Conservation (phyloP, 495 filamentous ascomycete species). For the Monascus purpureus region DNA sequence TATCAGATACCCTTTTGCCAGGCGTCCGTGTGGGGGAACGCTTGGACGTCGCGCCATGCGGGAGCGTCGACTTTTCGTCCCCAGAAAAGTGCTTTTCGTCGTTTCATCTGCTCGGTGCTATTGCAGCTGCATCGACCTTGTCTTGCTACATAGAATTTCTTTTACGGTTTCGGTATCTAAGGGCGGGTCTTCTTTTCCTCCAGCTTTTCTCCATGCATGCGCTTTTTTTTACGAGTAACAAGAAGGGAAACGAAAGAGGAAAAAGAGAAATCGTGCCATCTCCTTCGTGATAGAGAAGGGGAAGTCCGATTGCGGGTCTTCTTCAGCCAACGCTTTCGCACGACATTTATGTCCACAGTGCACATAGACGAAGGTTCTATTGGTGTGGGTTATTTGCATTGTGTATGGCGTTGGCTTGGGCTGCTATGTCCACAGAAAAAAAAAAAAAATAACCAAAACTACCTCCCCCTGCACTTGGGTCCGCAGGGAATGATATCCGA, state of each 20-base stretch:
- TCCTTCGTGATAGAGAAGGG: slow-evolving; percentile 6
- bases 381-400: slow-evolving; percentile 30
- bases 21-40: slow-evolving; percentile 25
- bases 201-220: slow-evolving; percentile 12
- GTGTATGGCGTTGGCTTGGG: slow-evolving; percentile 39
- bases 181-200: slow-evolving; percentile 27
- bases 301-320: slow-evolving; percentile 6
- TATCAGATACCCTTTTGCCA: slow-evolving; percentile 47
- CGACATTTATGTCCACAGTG: not conserved
- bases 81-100: slow-evolving; percentile 33
- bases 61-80: slow-evolving; percentile 23
- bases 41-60: slow-evolving; percentile 33
- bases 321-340: slow-evolving; percentile 11
- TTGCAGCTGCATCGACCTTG: slow-evolving; percentile 29
- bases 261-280: slow-evolving; percentile 16
- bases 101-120: slow-evolving; percentile 31
- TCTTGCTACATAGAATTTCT: slow-evolving; percentile 33
- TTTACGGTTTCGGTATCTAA: slow-evolving; percentile 37
- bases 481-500: slow-evolving; percentile 23
- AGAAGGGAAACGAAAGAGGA: no score
- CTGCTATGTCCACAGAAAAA: slow-evolving; percentile 28
- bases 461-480: slow-evolving; percentile 17
- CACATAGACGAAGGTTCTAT: slow-evolving; percentile 6
- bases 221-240: slow-evolving; percentile 11
- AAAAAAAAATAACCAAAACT: not conserved